Conservation (phyloP, 257 asterid genomes). For the Lantana camara region DNA sequence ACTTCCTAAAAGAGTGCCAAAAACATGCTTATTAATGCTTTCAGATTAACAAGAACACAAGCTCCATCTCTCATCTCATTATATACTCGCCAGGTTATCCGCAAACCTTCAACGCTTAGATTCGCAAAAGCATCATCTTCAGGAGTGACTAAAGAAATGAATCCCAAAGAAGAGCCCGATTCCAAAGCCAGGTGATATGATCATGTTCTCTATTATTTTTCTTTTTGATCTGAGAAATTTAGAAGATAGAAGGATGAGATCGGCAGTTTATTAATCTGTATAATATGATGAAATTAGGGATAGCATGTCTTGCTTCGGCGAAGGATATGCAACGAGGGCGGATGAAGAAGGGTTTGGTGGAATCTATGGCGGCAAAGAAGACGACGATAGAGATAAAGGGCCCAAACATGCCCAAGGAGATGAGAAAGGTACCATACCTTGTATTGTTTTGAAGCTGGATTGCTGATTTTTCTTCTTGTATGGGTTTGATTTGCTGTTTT, state of each 20-base stretch:
- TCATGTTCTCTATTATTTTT: too few species aligned
- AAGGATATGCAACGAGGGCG: slow-evolving; percentile 63
- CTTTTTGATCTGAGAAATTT: not conserved
- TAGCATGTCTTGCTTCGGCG: slow-evolving; percentile 59
- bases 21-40: slow-evolving; percentile 40
- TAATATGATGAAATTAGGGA: slow-evolving; percentile 32
- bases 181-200: slow-evolving; percentile 28
- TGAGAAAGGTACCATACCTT: slow-evolving; percentile 26
- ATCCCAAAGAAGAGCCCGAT: slow-evolving; percentile 18
- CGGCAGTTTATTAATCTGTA: not conserved
- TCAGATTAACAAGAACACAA: slow-evolving; percentile 31
- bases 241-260: not conserved
- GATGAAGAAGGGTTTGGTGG: slow-evolving; percentile 91
- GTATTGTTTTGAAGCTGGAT: too few species aligned
- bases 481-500: not conserved
- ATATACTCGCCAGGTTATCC: not conserved
- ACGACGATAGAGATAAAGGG: slow-evolving; percentile 33
- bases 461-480: not conserved
- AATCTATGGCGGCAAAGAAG: slow-evolving; percentile 38
- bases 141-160: slow-evolving; percentile 25
- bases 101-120: slow-evolving; percentile 27
- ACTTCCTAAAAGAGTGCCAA: too few species aligned
- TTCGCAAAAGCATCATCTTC: slow-evolving; percentile 28
- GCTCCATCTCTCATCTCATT: slow-evolving; percentile 9
- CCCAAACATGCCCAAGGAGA: slow-evolving; percentile 17